phyloP scores from a whole-genome alignment of 2,329 filamentous ascomycete species.

The Monilinia polystroma region DNA sequence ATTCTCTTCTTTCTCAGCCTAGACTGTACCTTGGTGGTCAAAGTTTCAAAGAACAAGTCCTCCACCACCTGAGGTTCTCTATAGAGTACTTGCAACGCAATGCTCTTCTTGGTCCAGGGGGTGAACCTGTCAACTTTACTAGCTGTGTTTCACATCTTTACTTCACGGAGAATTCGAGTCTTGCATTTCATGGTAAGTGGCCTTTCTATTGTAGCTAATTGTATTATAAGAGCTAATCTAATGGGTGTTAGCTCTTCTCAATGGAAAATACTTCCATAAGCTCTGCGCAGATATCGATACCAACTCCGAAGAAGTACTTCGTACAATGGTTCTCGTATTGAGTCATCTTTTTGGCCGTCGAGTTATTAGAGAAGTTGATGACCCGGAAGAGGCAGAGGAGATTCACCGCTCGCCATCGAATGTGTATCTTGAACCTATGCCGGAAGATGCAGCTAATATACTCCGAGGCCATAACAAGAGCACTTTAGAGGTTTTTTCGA shows the following conservation, averaged over 20 bases:
- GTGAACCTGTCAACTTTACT: constrained; percentile 70
- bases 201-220: constrained; percentile 1
- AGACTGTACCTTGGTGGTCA: constrained; percentile 69
- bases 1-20: constrained; percentile 67
- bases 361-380: constrained; percentile 50
- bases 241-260: constrained; percentile 54
- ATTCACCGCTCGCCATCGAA: constrained; percentile 60
- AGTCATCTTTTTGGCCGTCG: constrained; percentile 68
- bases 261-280: constrained; percentile 66
- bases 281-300: constrained; percentile 58
- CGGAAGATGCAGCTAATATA: constrained; percentile 54
- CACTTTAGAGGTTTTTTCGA: constrained; percentile 60
- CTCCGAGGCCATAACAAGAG: constrained; percentile 63
- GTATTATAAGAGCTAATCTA: constrained; percentile 21
- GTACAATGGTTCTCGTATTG: constrained; percentile 66
- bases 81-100: constrained; percentile 76
- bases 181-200: constrained; percentile 64
- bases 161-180: constrained; percentile 72
- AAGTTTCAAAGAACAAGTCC: constrained; percentile 64
- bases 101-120: constrained; percentile 59
- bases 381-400: constrained; percentile 49
- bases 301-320: constrained; percentile 50
- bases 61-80: constrained; percentile 76
- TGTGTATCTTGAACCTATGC: constrained; percentile 64
- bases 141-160: constrained; percentile 70